Evolutionary conservation across 129 eudicot genomes (phyloP).

Genomic region (Pulicaria dysenterica): DNA sequence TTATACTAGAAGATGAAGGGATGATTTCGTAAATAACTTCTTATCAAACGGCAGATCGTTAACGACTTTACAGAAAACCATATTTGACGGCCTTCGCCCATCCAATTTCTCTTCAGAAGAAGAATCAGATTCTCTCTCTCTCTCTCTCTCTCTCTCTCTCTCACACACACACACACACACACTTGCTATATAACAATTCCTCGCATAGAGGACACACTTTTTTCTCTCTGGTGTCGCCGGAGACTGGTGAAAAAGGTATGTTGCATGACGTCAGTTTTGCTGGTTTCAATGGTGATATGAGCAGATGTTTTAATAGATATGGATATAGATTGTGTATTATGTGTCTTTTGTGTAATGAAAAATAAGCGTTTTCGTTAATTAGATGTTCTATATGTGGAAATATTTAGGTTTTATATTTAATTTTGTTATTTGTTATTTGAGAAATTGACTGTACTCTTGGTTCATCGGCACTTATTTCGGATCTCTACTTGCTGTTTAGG

Average conservation of each 20-base stretch:
- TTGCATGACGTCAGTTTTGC: conserved; percentile 37
- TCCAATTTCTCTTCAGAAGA: conserved; percentile 29
- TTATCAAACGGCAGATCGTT: conserved; percentile 25
- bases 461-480: conserved; percentile 50
- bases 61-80: conserved; percentile 50
- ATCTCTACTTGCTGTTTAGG: conserved; percentile 45
- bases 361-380: conserved; percentile 17
- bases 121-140: conserved; percentile 46
- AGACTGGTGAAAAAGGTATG: conserved; percentile 39
- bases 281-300: conserved; percentile 23
- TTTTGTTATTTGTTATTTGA: conserved; percentile 15
- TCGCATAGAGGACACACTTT: conserved; percentile 23
- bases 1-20: background rate
- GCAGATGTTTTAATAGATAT: conserved; percentile 23
- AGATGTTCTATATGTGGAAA: conserved; percentile 16
- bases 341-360: background rate
- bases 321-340: conserved; percentile 3
- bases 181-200: conserved; percentile 17
- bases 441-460: conserved; percentile 24
- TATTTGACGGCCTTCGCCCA: conserved; percentile 41
- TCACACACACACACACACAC: conserved; percentile 19
- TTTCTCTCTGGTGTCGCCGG: conserved; percentile 24
- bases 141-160: conserved; percentile 12
- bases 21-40: background rate
- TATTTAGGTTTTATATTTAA: conserved; percentile 1